Percentiles rank a stretch among this genome's conserved stretches.
Conservation (phyloP, 441 rosid genomes). For the Erodium trifolium region DNA sequence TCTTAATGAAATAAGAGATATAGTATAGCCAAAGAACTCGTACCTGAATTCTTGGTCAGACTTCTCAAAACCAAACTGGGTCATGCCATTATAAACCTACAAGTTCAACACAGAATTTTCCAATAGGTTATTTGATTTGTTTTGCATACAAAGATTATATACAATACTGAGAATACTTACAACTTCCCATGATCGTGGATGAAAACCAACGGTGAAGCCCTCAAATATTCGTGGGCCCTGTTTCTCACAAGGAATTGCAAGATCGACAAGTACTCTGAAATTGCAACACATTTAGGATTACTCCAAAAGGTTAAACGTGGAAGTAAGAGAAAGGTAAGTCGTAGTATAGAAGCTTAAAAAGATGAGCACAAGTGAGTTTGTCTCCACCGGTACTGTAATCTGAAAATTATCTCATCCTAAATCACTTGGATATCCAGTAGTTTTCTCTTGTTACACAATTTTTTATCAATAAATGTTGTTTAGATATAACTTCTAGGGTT, state of each 20-base stretch:
- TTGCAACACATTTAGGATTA: slow-evolving; percentile 12
- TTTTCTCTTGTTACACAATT: neutral
- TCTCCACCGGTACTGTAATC: neutral
- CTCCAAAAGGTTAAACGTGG: slow-evolving; percentile 8
- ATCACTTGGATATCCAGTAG: neutral
- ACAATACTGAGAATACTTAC: slow-evolving; percentile 36
- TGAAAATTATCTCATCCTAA: neutral
- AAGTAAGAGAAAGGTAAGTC: neutral
- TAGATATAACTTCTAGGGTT: neutral
- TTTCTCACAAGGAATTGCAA: slow-evolving; percentile 79
- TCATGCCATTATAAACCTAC: slow-evolving; percentile 85
- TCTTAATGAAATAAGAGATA: slow-evolving; percentile 1
- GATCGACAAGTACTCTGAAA: slow-evolving; percentile 59
- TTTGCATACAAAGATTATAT: neutral
- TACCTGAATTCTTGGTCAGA: slow-evolving; percentile 57
- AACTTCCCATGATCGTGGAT: slow-evolving; percentile 89
- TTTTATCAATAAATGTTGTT: neutral
- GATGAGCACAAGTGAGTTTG: neutral
- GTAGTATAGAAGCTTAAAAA: neutral
- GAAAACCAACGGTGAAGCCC: slow-evolving; percentile 93
- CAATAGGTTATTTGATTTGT: slow-evolving; percentile 8
- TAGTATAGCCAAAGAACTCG: slow-evolving; percentile 6
- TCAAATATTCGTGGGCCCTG: slow-evolving; percentile 69
- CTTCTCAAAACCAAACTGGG: slow-evolving; percentile 72
- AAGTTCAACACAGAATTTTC: slow-evolving; percentile 15